A percentile compares a stretch with the other conserved stretches of the same genome.
These are phyloP conservation scores for Colletotrichum lini DNA, from an alignment of 2,329 filamentous ascomycete genomes.

Conservation along the genomic window DNA sequence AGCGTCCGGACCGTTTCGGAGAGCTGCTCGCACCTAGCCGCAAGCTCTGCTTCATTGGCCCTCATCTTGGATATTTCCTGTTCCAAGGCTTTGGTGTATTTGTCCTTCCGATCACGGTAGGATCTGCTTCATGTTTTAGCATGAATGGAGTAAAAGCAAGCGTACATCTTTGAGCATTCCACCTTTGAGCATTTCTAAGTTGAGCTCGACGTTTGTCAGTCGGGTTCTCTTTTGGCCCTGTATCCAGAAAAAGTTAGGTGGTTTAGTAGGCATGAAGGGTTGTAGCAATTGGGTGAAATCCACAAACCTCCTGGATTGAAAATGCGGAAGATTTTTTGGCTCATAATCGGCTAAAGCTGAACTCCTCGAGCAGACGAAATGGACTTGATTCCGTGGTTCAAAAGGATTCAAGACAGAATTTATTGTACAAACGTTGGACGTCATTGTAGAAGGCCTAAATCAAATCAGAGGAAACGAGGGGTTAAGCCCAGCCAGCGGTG, in stretches of 20 bases:
- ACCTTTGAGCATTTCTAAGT: conserved; percentile 50
- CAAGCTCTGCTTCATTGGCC: conserved; percentile 44
- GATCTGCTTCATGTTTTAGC: conserved; percentile 40
- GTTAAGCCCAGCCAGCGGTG: neutral
- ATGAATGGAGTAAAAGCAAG: neutral
- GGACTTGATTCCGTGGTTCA: neutral
- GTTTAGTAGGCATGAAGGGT: no score
- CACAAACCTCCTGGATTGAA: conserved; percentile 51
- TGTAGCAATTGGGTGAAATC: no score
- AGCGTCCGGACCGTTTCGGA: conserved; percentile 42
- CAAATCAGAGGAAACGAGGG: neutral
- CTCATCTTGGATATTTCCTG: conserved; percentile 44
- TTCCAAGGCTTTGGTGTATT: conserved; percentile 49
- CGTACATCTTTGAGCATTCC: neutral
- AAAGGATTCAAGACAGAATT: neutral
- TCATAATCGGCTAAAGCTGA: neutral
- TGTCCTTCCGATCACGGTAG: conserved; percentile 50
- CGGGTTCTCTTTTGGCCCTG: conserved; percentile 45
- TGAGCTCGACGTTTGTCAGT: conserved; percentile 48
- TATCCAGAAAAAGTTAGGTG: no score
- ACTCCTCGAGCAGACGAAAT: neutral
- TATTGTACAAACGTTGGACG: neutral
- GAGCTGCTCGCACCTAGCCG: conserved; percentile 43
- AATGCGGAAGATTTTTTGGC: conserved; percentile 50
- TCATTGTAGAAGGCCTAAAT: neutral